Evolutionary conservation across 257 asterid species (phyloP).

Genomic region (Leptodermis oblonga): DNA sequence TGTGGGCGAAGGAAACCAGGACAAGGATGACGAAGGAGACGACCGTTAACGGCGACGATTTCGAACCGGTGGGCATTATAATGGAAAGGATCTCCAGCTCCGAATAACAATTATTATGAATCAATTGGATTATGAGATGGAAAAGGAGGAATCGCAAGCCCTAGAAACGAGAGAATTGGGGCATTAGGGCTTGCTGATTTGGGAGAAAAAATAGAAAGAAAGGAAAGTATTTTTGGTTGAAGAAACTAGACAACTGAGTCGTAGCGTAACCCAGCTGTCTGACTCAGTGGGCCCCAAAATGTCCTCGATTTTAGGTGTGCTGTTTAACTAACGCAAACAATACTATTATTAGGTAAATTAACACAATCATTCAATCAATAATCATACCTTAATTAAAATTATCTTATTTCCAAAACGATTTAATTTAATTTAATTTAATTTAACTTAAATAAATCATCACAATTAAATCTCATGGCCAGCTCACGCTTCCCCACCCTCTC

Average conservation of each 20-base stretch:
- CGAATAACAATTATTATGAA: background rate
- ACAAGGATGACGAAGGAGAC: conserved; percentile 24
- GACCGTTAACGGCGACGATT: background rate
- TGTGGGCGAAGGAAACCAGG: conserved; percentile 30
- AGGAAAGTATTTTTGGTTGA: background rate
- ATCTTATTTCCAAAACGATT: too few relatives aligned
- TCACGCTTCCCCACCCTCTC: too few relatives aligned
- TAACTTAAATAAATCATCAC: too few relatives aligned
- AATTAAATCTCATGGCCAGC: too few relatives aligned
- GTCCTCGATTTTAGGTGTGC: background rate
- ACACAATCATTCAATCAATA: too few relatives aligned
- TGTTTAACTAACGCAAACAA: background rate
- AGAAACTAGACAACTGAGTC: too few relatives aligned
- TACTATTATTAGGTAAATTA: background rate
- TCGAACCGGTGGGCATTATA: conserved; percentile 12
- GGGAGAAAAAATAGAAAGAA: background rate
- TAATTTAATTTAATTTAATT: too few relatives aligned
- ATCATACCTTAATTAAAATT: too few relatives aligned
- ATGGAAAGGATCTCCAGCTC: background rate
- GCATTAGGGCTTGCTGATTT: conserved; percentile 4
- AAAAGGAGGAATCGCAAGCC: background rate
- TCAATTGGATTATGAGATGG: background rate
- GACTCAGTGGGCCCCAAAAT: background rate
- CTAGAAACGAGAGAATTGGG: background rate
- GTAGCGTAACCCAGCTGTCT: background rate